Base-by-base conservation (phyloP, 2,329 filamentous ascomycete species). In the Talaromyces pinophilus region DNA sequence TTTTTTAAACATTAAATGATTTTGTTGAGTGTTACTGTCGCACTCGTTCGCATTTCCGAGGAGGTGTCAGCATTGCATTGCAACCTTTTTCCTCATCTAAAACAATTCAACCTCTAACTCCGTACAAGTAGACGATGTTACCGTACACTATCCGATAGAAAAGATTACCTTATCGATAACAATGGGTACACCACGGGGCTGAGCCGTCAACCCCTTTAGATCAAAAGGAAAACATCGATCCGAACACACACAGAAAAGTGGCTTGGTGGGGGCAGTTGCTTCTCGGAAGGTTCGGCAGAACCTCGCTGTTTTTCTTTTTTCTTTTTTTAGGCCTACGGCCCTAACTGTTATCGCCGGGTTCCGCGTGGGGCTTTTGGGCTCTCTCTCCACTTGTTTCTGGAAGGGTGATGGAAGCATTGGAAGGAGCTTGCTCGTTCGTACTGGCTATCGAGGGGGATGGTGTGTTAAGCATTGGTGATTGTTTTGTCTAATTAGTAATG, bases 91-190 rank as follows among this genome's bases (percentile, higher is more conserved):
- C 10, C 46, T 25, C 4, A 54, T 33, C 25, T 52, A 52, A 52
- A 30, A 30, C 5, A 52, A 52, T 1, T 28, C 25, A 13, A 35
- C 11, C 30, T 15, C 15, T 22, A 7, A 7, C 7, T 48, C 19
- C 10, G 30, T 30, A 38, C 35, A 52, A 17, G 11, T 7, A 19
- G 19, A 11, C 28, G 30, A 55, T 19, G 30, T 57, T 57, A 33
- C 30, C 30, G 30, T 33, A 38, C 52, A 38, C 48, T 54, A 57
- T 57, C 52, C 10, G 30, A 57, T 38, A 28, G 30, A 15, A 15
- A 30, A 30, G 28, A 30, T 30, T 44, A n/a, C 35, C 59, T 61
- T 61, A 48, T 61, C 59, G 59, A 61, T 61, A 61, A 48, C 40
- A 61, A 19, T 17, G 17, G 25, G 10, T 33, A 19, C 22, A 30